phyloP scores from a whole-genome alignment of 768 basidiomycete genomes.

The Mycena capillaripes region DNA sequence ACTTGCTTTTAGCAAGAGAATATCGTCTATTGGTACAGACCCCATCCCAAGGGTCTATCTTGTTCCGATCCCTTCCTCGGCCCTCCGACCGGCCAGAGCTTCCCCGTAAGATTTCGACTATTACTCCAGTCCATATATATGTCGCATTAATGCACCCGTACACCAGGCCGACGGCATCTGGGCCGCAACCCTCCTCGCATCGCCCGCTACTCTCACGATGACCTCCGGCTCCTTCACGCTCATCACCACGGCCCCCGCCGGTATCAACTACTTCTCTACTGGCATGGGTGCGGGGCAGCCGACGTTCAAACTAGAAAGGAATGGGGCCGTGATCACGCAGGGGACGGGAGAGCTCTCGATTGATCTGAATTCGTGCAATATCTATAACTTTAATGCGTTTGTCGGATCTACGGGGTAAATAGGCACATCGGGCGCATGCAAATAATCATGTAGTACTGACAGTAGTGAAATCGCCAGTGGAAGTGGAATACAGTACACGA shows the following conservation, averaged over 20 bases:
- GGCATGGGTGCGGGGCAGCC: not conserved
- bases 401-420: not conserved
- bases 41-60: not conserved
- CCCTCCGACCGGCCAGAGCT: not conserved
- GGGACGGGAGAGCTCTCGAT: not conserved
- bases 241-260: not conserved
- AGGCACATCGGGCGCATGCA: too few relatives aligned
- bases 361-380: not conserved
- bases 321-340: not conserved
- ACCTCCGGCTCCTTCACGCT: not conserved
- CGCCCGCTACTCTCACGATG: not conserved
- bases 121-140: too few relatives aligned
- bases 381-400: constrained; percentile 2
- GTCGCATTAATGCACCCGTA: not conserved
- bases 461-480: too few relatives aligned
- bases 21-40: not conserved
- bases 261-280: not conserved
- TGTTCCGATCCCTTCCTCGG: not conserved
- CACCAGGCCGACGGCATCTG: not conserved
- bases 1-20: not conserved
- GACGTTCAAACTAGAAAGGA: not conserved
- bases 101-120: not conserved
- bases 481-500: too few relatives aligned
- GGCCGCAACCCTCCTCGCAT: not conserved
- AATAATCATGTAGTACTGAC: too few relatives aligned